Evolutionary conservation across 2,329 filamentous ascomycete species (phyloP).

Genomic region (Bretziella fagacearum): DNA sequence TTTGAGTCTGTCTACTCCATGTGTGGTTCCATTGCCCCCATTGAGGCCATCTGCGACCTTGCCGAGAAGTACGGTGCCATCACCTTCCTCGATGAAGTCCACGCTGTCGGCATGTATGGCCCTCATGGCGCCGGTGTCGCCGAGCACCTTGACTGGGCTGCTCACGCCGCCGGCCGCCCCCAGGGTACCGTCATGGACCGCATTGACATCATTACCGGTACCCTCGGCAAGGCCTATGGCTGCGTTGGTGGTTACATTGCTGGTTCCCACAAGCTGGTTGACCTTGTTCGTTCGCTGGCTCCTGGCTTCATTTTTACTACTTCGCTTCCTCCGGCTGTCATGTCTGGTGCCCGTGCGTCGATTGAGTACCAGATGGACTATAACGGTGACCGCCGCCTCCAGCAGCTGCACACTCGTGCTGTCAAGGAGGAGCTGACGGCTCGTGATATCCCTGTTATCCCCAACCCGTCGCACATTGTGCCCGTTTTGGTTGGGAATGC

Average conservation of each 20-base stretch:
- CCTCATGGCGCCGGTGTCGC: constrained; percentile 89
- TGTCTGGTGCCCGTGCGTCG: constrained; percentile 81
- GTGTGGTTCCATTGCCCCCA: constrained; percentile 94
- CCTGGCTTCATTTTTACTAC: constrained; percentile 99
- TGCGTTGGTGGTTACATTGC: constrained; percentile 97
- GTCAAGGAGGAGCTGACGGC: constrained; percentile 71
- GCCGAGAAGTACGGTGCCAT: constrained; percentile 96
- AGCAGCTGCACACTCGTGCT: constrained; percentile 89
- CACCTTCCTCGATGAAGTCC: constrained; percentile 95
- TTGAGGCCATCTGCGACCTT: constrained; percentile 87
- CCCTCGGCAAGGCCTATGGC: constrained; percentile 92
- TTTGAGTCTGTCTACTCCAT: constrained; percentile 99
- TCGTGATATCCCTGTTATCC: constrained; percentile 85
- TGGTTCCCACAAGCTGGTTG: constrained; percentile 69
- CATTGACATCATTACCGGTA: constrained; percentile 94
- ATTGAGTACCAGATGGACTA: constrained; percentile 88
- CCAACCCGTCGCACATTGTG: constrained; percentile 92
- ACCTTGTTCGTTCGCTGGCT: constrained; percentile 83
- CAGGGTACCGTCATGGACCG: constrained; percentile 84
- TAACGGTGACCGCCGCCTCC: constrained; percentile 71
- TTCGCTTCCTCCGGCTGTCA: constrained; percentile 83
- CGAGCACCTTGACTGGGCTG: constrained; percentile 89
- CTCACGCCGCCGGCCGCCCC: constrained; percentile 57
- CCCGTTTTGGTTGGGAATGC: constrained; percentile 89
- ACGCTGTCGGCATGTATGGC: constrained; percentile 98